phyloP scores from a whole-genome alignment of 208 protist species.

The Leishmania arabica region DNA sequence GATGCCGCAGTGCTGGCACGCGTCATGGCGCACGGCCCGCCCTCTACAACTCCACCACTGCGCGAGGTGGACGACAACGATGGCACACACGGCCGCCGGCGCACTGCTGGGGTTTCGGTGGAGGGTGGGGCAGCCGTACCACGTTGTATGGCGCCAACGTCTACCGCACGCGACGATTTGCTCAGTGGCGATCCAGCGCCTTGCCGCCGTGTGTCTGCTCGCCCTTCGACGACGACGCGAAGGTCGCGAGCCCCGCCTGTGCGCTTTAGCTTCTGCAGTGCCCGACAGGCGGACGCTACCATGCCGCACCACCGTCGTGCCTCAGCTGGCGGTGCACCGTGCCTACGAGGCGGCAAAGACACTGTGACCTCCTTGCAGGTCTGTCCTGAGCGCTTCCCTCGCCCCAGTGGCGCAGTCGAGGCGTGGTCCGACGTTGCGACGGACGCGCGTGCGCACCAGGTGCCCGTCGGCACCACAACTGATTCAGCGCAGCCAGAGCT shows the following conservation, averaged over 20 bases:
- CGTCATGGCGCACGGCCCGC: slow-evolving; percentile 22
- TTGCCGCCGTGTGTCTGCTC: neutral
- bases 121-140: neutral
- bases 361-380: neutral
- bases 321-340: neutral
- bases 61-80: neutral
- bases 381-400: neutral
- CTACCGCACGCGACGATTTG: neutral
- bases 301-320: neutral
- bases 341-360: neutral
- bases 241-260: neutral
- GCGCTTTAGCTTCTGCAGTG: slow-evolving; percentile 1
- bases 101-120: neutral
- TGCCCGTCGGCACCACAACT: neutral
- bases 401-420: neutral
- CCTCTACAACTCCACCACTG: neutral
- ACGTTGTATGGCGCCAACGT: neutral
- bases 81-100: neutral
- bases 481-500: neutral
- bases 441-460: neutral
- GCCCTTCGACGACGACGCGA: neutral
- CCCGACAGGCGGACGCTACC: neutral
- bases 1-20: slow-evolving; percentile 39
- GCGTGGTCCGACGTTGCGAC: neutral
- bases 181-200: neutral